Conservation (phyloP, 345 rosid species). For the Nasturtium officinale region DNA sequence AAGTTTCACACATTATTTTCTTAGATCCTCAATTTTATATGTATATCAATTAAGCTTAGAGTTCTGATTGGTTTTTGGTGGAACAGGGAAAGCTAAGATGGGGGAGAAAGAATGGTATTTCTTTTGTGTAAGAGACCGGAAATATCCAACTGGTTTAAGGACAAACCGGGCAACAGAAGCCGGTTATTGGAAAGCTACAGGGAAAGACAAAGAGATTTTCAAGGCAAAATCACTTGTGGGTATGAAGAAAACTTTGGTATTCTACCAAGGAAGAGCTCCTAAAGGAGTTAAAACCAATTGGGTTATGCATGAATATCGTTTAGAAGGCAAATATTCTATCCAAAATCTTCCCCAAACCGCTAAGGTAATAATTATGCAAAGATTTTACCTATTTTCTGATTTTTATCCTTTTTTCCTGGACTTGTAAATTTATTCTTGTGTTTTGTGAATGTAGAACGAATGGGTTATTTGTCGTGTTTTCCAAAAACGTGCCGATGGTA, state of each 20-base stretch:
- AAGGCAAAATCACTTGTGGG: constrained; percentile 64
- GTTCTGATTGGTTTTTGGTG: not conserved
- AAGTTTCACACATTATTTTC: constrained; percentile 31
- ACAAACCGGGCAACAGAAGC: constrained; percentile 64
- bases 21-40: not conserved
- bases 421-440: not conserved
- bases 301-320: constrained; percentile 88
- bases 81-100: constrained; percentile 41
- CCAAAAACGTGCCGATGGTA: constrained; percentile 60
- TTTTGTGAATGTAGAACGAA: constrained; percentile 58
- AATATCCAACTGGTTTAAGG: constrained; percentile 76
- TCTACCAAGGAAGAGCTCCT: constrained; percentile 86
- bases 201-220: constrained; percentile 63
- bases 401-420: not conserved
- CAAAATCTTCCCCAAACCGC: constrained; percentile 59
- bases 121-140: constrained; percentile 73
- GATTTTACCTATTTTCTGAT: not conserved
- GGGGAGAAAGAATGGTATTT: constrained; percentile 77
- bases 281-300: constrained; percentile 74
- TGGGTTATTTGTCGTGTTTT: constrained; percentile 83
- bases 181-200: constrained; percentile 77
- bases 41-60: not conserved
- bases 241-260: constrained; percentile 94
- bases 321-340: constrained; percentile 67
- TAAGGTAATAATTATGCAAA: constrained; percentile 44